Base-by-base conservation (phyloP, 1,284 basidiomycete genomes). In the Uromyces viciae-fabae region DNA sequence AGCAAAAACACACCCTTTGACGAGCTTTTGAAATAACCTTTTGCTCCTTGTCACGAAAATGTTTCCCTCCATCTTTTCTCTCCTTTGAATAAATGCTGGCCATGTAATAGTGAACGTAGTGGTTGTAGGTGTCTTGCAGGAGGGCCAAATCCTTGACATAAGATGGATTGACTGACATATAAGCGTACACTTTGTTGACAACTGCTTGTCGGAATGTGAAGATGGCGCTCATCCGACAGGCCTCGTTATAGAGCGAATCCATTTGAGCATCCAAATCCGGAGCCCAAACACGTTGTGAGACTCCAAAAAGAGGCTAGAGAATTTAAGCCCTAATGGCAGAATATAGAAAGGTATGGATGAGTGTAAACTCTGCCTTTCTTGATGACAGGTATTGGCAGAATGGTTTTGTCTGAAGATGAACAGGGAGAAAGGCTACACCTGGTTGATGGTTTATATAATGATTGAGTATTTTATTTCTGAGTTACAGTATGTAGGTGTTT, bases 41-140 rank as follows among this genome's bases (percentile, higher is more conserved):
- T n/a, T 43, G 64, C 22, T 68, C 43, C 17, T 77, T 33, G 25
- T 66, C 43, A 7, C 28, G 58, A 33, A 36, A 4, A 68, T 66
- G 31, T 33, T 66, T 76, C 3, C 75, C 75, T 31, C 11, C 25
- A 28, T 77, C 62, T 66, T 68, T 68, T 19, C 31, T 49, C n/a
- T 77, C 75, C 22, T 54, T 31, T 15, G 17, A 11, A n/a, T 49
- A 77, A 19, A 49, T 77, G 3, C 28, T 36, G 22, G 42, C 75
- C 58, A 66, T 17, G 25, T 9, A 33, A n/a, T 54, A 66, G 60
- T 66, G 46, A 1, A 77, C 75, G 46, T 66, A 77, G 43, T 77
- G 75, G 33, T 77, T 46, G 36, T 68, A 77, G 0, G 43, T 40
- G 1, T 31, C 7, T 25, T 52, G 22, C 14, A 77, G 56, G n/a